phyloP scores from a whole-genome alignment of 2,329 filamentous ascomycete genomes.

The Domatiomyces catenatus region DNA sequence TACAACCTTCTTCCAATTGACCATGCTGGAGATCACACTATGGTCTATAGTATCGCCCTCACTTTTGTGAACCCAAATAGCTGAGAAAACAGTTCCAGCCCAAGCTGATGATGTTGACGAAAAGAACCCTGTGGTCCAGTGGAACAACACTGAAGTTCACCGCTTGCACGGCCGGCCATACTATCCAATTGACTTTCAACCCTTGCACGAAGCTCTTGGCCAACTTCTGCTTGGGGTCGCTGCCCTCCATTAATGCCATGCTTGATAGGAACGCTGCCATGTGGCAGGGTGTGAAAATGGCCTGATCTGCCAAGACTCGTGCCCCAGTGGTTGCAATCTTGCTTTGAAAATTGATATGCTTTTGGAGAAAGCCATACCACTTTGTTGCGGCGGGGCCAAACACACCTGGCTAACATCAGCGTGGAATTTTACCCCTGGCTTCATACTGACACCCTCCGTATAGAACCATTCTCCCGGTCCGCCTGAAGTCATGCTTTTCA shows the following conservation, averaged over 20 bases:
- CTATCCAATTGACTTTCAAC: constrained; percentile 67
- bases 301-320: constrained; percentile 67
- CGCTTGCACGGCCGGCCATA: constrained; percentile 76
- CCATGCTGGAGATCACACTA: background rate
- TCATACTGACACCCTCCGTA: constrained; percentile 32
- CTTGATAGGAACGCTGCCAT: constrained; percentile 65
- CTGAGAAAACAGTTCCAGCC: constrained; percentile 48
- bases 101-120: constrained; percentile 68
- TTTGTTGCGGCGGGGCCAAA: constrained; percentile 79
- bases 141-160: constrained; percentile 81
- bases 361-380: constrained; percentile 71
- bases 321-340: constrained; percentile 56
- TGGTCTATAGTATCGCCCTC: background rate
- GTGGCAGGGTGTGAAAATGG: constrained; percentile 69
- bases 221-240: constrained; percentile 51
- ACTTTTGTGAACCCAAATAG: constrained; percentile 35
- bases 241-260: constrained; percentile 72
- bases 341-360: constrained; percentile 49
- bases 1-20: background rate
- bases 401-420: constrained; percentile 37
- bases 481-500: constrained; percentile 52
- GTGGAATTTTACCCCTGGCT: background rate
- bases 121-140: constrained; percentile 64
- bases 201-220: constrained; percentile 54
- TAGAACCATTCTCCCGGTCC: constrained; percentile 34